Conservation (phyloP, 2,329 filamentous ascomycete species). For the Xylariaceae sp. region DNA sequence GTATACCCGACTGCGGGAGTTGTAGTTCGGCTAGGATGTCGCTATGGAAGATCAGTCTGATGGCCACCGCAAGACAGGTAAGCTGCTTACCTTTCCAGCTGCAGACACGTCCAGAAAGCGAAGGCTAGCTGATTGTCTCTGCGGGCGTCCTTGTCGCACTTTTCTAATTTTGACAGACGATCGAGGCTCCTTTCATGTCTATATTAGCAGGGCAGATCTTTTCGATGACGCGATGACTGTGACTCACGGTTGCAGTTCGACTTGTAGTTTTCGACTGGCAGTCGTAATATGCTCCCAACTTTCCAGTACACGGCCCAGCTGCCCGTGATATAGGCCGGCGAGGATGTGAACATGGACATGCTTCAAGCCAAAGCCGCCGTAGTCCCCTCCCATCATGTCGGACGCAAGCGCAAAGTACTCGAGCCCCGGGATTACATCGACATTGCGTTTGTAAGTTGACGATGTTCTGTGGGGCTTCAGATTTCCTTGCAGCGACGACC, state of each 20-base stretch:
- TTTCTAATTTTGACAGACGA: slow-evolving; percentile 40
- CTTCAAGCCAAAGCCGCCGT: slow-evolving; percentile 72
- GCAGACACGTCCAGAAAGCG: slow-evolving; percentile 89
- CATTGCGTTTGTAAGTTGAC: slow-evolving; percentile 51
- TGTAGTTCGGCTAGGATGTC: slow-evolving; percentile 87
- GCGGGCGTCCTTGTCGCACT: slow-evolving; percentile 37
- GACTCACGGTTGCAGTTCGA: slow-evolving; percentile 70
- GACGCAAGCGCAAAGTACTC: slow-evolving; percentile 85
- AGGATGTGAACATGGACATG: slow-evolving; percentile 83
- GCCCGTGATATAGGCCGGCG: slow-evolving; percentile 83
- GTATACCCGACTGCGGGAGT: slow-evolving; percentile 56
- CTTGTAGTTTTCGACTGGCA: slow-evolving; percentile 57
- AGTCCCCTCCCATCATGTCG: slow-evolving; percentile 78
- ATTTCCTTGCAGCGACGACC: slow-evolving; percentile 48
- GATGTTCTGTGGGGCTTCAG: slow-evolving; percentile 28
- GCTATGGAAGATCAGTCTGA: slow-evolving; percentile 42
- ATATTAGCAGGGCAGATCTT: slow-evolving; percentile 7
- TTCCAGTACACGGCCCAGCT: slow-evolving; percentile 79
- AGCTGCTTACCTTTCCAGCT: slow-evolving; percentile 70
- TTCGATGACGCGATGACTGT: slow-evolving; percentile 36
- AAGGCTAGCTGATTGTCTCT: slow-evolving; percentile 64
- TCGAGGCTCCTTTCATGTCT: slow-evolving; percentile 42
- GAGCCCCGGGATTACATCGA: slow-evolving; percentile 83
- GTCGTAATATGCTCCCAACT: slow-evolving; percentile 64
- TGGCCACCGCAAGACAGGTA: background rate